Base-by-base conservation (phyloP, 768 basidiomycete species). In the Suillus alpinus region DNA sequence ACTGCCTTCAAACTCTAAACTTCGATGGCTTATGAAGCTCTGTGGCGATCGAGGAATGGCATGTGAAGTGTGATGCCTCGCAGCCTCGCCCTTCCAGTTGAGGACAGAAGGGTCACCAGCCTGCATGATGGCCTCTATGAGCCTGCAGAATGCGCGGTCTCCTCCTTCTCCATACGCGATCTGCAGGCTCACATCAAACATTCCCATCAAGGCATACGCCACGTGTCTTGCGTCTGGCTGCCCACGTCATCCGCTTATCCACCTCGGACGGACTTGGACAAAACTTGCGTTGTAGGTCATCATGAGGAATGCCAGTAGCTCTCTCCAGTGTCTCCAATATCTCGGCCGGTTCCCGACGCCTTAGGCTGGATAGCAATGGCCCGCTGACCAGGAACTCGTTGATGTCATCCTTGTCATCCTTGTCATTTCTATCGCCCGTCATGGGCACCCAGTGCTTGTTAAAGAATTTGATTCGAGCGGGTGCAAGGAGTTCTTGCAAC, bases 81-180 rank as follows among this genome's bases (percentile, higher is more conserved):
- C 49, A 18, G 18, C 18, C 4, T 50, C 16, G 18, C 49, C 49
- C 18, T 50, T 50, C 58, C 61, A 62, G 31, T 43, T 59, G 9
- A 62, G 52, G 34, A 62, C 41, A n/a, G 32, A 41, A 6, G 32
- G 61, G 31, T 62, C 58, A 34, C 44, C 57, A 18, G 49, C 26
- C 31, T 59, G 61, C 18, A 62, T 49, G 9, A 62, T 51, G n/a
- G 31, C 61, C 23, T 61, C n/a, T 9, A 60, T 39, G 23, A 62
- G 61, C 20, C 61, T 60, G 32, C 34, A 59, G 37, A 62, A 62
- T 16, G 61, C 61, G 12, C 47, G 50, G 16, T 62, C 58, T 49
- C 29, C 46, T 14, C 66, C 66, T 44, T 62, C 65, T 29, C 66
- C 66, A 47, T 67, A 67, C 6, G 51, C 53, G 31, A 66, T 59